phyloP scores from a whole-genome alignment of 139 green algal species.

The Coccomyxa sp. region DNA sequence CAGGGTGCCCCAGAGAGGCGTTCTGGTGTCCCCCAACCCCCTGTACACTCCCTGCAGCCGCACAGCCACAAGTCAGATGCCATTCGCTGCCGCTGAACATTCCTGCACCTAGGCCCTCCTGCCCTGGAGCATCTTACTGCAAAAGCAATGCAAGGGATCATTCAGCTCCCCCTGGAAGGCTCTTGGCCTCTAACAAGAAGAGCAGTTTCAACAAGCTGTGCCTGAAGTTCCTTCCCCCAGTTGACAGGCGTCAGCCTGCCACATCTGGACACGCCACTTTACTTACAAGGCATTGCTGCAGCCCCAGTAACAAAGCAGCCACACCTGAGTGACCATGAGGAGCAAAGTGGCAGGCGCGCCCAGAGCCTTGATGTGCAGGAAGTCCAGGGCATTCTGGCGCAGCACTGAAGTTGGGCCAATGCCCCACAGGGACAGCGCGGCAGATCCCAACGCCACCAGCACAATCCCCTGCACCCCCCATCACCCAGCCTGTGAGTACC shows the following conservation, averaged over 20 bases:
- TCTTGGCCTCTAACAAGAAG: too few species aligned
- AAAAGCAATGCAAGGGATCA: too few species aligned
- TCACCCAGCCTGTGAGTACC: too few species aligned
- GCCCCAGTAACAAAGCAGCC: too few species aligned
- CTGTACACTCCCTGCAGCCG: conserved; percentile 55
- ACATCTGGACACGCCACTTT: too few species aligned
- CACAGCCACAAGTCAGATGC: not conserved
- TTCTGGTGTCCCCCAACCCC: conserved; percentile 37
- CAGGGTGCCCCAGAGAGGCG: conserved; percentile 36
- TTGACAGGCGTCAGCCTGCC: too few species aligned
- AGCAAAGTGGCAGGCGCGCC: conserved; percentile 56
- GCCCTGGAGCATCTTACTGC: too few species aligned
- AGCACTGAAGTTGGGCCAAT: conserved; percentile 19
- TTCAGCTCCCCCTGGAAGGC: too few species aligned
- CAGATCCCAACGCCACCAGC: conserved; percentile 28
- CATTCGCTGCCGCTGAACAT: not conserved
- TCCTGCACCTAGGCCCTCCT: too few species aligned
- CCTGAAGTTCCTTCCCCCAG: too few species aligned
- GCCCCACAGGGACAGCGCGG: conserved; percentile 37
- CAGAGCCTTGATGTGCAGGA: conserved; percentile 49
- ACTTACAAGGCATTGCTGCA: too few species aligned
- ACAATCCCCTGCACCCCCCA: conserved; percentile 41
- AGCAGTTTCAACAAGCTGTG: too few species aligned
- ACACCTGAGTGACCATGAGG: conserved; percentile 21
- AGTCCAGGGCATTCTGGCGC: conserved; percentile 19